Conservation (phyloP, 768 basidiomycete genomes). For the Boletus rufocinnamomeus region DNA sequence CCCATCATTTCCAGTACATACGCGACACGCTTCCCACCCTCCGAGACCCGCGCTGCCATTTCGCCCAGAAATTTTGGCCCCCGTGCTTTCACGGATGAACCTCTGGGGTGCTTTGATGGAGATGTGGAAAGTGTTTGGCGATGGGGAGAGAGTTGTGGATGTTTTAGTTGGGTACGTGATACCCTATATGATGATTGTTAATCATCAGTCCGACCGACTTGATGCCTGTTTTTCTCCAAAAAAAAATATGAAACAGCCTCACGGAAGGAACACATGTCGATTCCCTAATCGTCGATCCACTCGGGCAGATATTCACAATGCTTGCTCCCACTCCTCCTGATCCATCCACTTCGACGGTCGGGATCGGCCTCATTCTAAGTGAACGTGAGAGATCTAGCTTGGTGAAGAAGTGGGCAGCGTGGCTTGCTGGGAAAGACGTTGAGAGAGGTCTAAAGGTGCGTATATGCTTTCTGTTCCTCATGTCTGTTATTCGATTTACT, state of each 20-base stretch:
- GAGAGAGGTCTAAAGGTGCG: conserved; percentile 71
- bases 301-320: conserved; percentile 31
- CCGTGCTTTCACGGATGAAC: conserved; percentile 19
- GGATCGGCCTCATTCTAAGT: conserved; percentile 9
- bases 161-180: conserved; percentile 29
- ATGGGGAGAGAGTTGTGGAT: conserved; percentile 25
- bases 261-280: conserved; percentile 30
- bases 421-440: conserved; percentile 71
- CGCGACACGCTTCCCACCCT: conserved; percentile 7
- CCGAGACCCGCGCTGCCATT: conserved; percentile 16
- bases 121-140: conserved; percentile 28
- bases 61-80: conserved; percentile 19
- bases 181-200: not conserved
- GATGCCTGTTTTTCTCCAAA: not conserved
- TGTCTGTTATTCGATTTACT: not conserved
- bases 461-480: not conserved
- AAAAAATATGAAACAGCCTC: conserved; percentile 17
- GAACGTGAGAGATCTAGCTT: conserved; percentile 51
- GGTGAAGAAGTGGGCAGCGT: conserved; percentile 75
- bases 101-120: conserved; percentile 31
- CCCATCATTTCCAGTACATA: conserved; percentile 13
- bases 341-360: conserved; percentile 1
- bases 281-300: conserved; percentile 27
- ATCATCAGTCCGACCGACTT: not conserved
- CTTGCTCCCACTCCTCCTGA: conserved; percentile 19